Conservation (phyloP, 805 yeast species). For the Wickerhamomyces tratensis region DNA sequence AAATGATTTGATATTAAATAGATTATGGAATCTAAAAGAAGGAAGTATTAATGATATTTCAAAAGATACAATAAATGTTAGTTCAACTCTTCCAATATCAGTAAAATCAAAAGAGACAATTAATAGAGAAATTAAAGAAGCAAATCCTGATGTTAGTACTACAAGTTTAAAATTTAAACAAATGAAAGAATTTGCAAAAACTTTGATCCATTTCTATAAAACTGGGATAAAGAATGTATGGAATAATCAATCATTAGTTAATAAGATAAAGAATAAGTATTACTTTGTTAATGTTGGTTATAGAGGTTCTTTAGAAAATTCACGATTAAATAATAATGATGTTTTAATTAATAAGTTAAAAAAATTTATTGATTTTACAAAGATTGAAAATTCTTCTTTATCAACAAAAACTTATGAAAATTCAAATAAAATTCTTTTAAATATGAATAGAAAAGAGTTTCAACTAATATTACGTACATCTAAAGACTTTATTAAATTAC, state of each 20-base stretch:
- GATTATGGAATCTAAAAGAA: not conserved
- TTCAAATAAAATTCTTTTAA: constrained; percentile 19
- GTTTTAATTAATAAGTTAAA: constrained; percentile 14
- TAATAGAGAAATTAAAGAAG: constrained; percentile 16
- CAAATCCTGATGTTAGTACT: constrained; percentile 15
- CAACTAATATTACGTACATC: constrained; percentile 36
- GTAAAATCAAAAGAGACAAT: constrained; percentile 18
- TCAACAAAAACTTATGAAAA: constrained; percentile 1
- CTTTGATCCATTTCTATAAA: constrained; percentile 42
- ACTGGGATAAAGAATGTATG: constrained; percentile 49
- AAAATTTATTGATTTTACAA: constrained; percentile 16
- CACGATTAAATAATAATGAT: constrained; percentile 5
- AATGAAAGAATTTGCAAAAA: constrained; percentile 33
- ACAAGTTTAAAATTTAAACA: constrained; percentile 23
- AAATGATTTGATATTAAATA: not conserved
- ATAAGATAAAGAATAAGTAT: constrained; percentile 16
- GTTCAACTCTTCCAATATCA: constrained; percentile 21
- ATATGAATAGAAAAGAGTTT: constrained; percentile 34
- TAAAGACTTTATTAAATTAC: constrained; percentile 37
- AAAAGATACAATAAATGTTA: constrained; percentile 17
- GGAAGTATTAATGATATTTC: too few relatives aligned
- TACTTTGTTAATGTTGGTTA: constrained; percentile 17
- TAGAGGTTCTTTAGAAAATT: not conserved
- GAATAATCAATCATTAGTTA: constrained; percentile 27
- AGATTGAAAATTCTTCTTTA: constrained; percentile 23